Conservation (phyloP, 176 grass and related monocot genomes). For the Pontederia paniculata region DNA sequence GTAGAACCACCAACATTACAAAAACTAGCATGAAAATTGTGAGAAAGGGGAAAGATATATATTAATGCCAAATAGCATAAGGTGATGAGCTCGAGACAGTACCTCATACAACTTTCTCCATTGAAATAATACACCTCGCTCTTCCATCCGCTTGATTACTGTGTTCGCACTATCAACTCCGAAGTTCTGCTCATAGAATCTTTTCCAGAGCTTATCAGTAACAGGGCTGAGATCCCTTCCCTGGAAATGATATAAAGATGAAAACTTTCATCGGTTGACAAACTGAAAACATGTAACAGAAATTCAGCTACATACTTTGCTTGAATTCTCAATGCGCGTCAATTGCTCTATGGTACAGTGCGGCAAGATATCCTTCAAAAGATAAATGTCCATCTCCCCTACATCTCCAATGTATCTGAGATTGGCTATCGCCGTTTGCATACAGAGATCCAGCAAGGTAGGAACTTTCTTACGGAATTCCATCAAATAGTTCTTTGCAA, state of each 20-base stretch:
- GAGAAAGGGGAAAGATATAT: slow-evolving; percentile 3
- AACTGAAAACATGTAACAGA: background rate
- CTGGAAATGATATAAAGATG: slow-evolving; percentile 18
- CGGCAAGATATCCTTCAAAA: slow-evolving; percentile 29
- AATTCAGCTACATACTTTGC: slow-evolving; percentile 16
- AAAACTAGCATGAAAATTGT: too few species aligned
- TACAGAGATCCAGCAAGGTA: slow-evolving; percentile 31
- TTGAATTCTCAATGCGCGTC: slow-evolving; percentile 29
- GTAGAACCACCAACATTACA: slow-evolving; percentile 16
- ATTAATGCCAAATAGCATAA: background rate
- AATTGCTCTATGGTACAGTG: slow-evolving; percentile 32
- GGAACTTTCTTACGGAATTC: slow-evolving; percentile 16
- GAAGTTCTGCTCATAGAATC: slow-evolving; percentile 40
- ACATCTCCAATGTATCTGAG: slow-evolving; percentile 34
- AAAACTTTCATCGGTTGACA: background rate
- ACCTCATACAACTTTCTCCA: slow-evolving; percentile 39
- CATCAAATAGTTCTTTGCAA: slow-evolving; percentile 7
- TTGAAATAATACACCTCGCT: slow-evolving; percentile 26
- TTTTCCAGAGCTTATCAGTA: slow-evolving; percentile 40
- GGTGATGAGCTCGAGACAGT: background rate
- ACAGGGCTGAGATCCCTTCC: slow-evolving; percentile 38
- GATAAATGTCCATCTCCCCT: slow-evolving; percentile 25
- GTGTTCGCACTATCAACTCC: slow-evolving; percentile 25
- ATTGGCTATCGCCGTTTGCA: slow-evolving; percentile 27
- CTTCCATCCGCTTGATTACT: slow-evolving; percentile 31